phyloP scores from a whole-genome alignment of 495 filamentous ascomycete genomes.

The Trypethelium eluteriae region DNA sequence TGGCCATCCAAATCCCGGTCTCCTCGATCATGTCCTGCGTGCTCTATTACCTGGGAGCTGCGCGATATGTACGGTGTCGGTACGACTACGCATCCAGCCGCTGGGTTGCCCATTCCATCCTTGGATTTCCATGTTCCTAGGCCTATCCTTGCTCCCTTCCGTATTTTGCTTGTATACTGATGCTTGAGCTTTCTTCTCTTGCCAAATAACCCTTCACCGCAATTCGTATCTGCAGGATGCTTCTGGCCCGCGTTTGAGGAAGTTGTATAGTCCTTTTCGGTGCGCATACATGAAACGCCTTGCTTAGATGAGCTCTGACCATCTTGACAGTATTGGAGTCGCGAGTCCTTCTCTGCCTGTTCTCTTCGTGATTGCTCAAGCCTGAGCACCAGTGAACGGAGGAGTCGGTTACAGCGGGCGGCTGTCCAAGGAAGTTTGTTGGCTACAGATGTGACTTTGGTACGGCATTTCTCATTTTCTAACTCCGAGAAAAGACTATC shows the following conservation, averaged over 20 bases:
- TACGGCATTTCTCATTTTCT: neutral
- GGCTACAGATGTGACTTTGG: neutral
- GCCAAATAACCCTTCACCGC: neutral
- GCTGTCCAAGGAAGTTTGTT: neutral
- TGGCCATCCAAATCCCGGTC: neutral
- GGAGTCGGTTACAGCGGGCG: neutral
- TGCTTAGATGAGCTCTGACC: neutral
- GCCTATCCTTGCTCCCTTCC: neutral
- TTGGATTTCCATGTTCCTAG: no score
- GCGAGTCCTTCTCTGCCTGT: neutral
- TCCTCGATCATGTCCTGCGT: neutral
- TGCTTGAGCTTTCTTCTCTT: slow-evolving; percentile 9
- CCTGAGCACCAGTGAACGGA: neutral
- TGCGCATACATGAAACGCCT: neutral
- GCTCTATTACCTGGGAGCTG: neutral
- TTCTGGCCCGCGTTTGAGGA: neutral
- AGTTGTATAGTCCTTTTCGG: neutral
- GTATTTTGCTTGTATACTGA: neutral
- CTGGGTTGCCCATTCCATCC: neutral
- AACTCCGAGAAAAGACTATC: neutral
- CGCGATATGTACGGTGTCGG: neutral
- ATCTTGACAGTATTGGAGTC: neutral
- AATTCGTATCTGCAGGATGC: neutral
- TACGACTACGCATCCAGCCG: neutral
- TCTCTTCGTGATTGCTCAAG: neutral